phyloP scores from a whole-genome alignment of 2,329 filamentous ascomycete genomes.

The Trichoderma brevicompactum region DNA sequence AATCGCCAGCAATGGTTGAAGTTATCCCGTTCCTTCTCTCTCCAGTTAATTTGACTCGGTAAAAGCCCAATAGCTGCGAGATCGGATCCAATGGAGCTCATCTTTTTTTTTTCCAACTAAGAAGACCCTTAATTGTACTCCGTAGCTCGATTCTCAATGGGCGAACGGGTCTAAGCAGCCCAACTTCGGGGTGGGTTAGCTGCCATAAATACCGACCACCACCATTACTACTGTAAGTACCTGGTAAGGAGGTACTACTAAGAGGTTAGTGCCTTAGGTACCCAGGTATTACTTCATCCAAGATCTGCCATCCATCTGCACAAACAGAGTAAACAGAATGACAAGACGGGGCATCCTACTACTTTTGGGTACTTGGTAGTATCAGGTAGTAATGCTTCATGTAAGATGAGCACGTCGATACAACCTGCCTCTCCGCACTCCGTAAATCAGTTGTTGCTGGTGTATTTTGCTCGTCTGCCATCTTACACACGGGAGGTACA shows the following conservation, averaged over 20 bases:
- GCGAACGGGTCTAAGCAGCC: neutral
- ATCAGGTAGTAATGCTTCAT: neutral
- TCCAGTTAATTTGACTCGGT: neutral
- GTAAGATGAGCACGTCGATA: neutral
- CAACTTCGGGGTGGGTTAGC: neutral
- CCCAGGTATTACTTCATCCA: neutral
- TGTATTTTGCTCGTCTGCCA: too few species aligned
- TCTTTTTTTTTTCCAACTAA: conserved; percentile 3
- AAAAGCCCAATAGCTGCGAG: conserved; percentile 10
- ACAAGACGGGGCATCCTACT: neutral
- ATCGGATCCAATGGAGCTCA: conserved; percentile 26
- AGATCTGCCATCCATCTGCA: neutral
- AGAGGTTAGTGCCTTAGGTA: neutral
- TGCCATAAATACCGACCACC: neutral
- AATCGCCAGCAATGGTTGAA: neutral
- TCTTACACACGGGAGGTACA: neutral
- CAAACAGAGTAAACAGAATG: neutral
- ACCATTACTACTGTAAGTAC: too few species aligned
- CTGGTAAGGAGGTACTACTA: neutral
- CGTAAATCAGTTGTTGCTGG: too few species aligned
- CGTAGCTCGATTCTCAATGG: too few species aligned
- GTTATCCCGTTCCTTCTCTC: neutral
- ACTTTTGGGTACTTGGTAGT: neutral
- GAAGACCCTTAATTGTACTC: conserved; percentile 5
- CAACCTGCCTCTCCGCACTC: too few species aligned